Conservation (phyloP, 31 red algal species). For the Endocladia muricata region DNA sequence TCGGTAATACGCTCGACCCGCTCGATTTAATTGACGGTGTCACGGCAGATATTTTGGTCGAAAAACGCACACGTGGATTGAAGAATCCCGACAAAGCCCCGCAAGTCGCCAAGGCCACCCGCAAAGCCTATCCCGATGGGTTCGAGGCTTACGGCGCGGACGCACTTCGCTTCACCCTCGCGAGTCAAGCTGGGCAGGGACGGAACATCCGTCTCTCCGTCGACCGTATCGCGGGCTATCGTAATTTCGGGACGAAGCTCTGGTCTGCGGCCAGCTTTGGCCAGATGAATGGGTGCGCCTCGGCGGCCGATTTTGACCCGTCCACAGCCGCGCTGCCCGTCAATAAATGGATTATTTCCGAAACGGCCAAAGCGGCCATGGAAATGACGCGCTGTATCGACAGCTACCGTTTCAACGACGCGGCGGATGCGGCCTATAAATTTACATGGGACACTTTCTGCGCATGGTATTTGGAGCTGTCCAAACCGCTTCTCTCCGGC, state of each 20-base stretch:
- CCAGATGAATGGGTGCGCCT: slow-evolving; percentile 30
- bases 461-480: slow-evolving; percentile 59
- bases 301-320: not conserved
- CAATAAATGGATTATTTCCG: slow-evolving; percentile 34
- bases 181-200: slow-evolving; percentile 36
- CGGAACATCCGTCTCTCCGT: slow-evolving; percentile 71
- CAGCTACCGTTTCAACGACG: slow-evolving; percentile 56
- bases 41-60: no score
- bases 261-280: slow-evolving; percentile 74
- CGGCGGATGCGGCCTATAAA: slow-evolving; percentile 30
- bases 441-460: slow-evolving; percentile 75
- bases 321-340: not conserved
- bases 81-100: no score
- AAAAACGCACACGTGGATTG: no score
- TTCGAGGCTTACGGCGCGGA: slow-evolving; percentile 84
- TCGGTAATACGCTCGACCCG: slow-evolving; percentile 84
- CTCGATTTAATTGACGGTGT: slow-evolving; percentile 72
- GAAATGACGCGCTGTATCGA: slow-evolving; percentile 12
- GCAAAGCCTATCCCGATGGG: no score
- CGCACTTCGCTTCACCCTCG: slow-evolving; percentile 65
- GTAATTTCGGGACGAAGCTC: slow-evolving; percentile 79
- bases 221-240: slow-evolving; percentile 42
- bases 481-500: slow-evolving; percentile 62
- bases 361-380: not conserved
- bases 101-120: no score